Conservation (phyloP, 345 rosid species). For the Tarenaya hassleriana region DNA sequence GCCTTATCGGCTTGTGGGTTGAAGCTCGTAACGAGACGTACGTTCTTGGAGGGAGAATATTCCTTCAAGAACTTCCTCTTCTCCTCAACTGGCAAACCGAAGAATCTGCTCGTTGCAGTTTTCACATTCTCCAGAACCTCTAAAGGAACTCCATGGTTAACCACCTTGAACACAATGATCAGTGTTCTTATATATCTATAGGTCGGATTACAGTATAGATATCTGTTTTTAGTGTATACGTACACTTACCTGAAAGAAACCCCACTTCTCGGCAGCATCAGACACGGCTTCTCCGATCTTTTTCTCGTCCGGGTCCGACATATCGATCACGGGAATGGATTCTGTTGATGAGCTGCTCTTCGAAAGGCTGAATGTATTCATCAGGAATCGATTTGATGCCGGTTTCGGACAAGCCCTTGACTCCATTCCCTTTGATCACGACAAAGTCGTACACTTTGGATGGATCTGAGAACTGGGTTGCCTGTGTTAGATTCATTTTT, state of each 20-base stretch:
- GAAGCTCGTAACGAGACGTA: slow-evolving; percentile 35
- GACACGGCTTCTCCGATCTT: slow-evolving; percentile 34
- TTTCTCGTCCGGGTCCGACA: slow-evolving; percentile 33
- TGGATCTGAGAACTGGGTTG: slow-evolving; percentile 20
- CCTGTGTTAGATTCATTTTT: slow-evolving; percentile 31
- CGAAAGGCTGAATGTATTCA: slow-evolving; percentile 37
- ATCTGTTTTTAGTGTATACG: too few species aligned
- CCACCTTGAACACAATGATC: too few species aligned
- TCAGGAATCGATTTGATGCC: slow-evolving; percentile 39
- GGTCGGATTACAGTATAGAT: too few species aligned
- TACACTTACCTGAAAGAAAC: slow-evolving; percentile 53
- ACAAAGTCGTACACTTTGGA: slow-evolving; percentile 35
- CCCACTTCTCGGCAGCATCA: slow-evolving; percentile 51
- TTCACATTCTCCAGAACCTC: slow-evolving; percentile 35
- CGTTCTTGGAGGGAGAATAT: slow-evolving; percentile 25
- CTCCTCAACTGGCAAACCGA: slow-evolving; percentile 34
- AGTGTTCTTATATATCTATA: too few species aligned
- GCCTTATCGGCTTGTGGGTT: slow-evolving; percentile 39
- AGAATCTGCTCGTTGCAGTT: slow-evolving; percentile 36
- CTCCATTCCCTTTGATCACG: slow-evolving; percentile 38
- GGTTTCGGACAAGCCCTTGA: slow-evolving; percentile 41
- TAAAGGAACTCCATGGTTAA: slow-evolving; percentile 39
- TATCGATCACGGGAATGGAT: slow-evolving; percentile 41
- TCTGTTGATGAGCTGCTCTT: slow-evolving; percentile 34
- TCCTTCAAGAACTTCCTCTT: slow-evolving; percentile 36